Evolutionary conservation across 2,329 filamentous ascomycete species (phyloP), one percentile per base, ranked within the genome.

Genomic region (Immersiporthe knoxdaviesiana): DNA sequence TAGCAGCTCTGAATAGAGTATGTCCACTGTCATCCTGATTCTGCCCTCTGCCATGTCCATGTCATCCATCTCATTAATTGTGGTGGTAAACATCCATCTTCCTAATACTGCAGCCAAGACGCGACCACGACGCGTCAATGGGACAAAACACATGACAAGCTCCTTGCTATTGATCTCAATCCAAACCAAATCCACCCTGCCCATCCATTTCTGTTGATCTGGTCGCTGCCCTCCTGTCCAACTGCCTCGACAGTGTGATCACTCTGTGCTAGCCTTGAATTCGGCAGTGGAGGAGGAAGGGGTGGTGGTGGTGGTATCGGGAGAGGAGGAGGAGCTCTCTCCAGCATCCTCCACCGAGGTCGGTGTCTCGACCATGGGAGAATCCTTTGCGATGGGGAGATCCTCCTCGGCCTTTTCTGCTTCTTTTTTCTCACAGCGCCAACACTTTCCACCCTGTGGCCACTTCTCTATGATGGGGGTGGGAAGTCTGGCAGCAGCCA

Each of bases 391-490:
- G n/a, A 32, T 24, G 10, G 32, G 8, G 11, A 39, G 10, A 12
- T n/a, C 32, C 12, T 21, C 58, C 32, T n/a, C 58, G n/a, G 2
- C 8, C 21, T 47, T 18, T 47, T 10, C 18, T 47, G 44, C 44
- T 47, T 37, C 24, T 24, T 35, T 64, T 4, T 3, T 5, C 30
- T 24, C n/a, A 30, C 68, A 67, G 21, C 56, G 39, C 18, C 62
- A 35, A 39, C 64, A 67, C 37, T 41, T 67, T 21, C 50, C 64
- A 18, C 2, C 39, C 2, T 61, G 27, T 30, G 56, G 37, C 35
- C 27, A 8, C 14, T 41, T 63, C 35, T 30, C 24, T 4, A 4
- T n/a, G 6, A 41, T 7, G 1, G 54, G 14, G 2, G 27, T 3
- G 47, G 6, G 14, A 50, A 14, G 8, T 14, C 7, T 39, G n/a